A percentile compares a stretch with the other conserved stretches of the same genome.
These are phyloP conservation scores for Oryza coarctata DNA, from an alignment of 176 grass and related monocot genomes.

Conservation along the genomic window DNA sequence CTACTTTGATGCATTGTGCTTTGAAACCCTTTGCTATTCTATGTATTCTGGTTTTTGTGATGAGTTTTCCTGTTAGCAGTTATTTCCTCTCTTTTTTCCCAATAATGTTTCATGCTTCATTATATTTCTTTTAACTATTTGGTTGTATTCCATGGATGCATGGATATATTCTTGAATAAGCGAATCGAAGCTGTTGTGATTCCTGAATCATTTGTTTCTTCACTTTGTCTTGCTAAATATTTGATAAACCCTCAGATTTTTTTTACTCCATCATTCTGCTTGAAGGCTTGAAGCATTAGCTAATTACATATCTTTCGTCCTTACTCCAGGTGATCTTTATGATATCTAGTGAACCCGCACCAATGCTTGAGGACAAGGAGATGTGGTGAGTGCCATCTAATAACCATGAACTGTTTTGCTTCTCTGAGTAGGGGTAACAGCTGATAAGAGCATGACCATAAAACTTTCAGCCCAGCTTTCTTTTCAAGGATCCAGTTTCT, in stretches of 20 bases:
- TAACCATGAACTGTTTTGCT: conserved; percentile 16
- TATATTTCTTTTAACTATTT: neutral
- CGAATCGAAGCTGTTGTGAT: neutral
- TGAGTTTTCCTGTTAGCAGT: conserved; percentile 6
- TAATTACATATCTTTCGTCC: neutral
- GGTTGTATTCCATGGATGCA: neutral
- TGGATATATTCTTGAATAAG: neutral
- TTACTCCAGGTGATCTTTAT: conserved; percentile 89
- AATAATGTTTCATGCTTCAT: neutral
- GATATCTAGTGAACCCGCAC: conserved; percentile 98
- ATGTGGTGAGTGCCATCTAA: conserved; percentile 66
- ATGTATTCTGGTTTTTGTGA: neutral
- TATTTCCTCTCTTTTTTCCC: conserved; percentile 16
- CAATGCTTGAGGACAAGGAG: conserved; percentile 99
- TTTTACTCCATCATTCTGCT: conserved; percentile 14
- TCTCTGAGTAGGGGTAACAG: neutral
- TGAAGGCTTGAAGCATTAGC: neutral
- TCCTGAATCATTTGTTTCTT: conserved; percentile 19
- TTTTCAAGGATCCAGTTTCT: neutral
- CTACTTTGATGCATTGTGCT: conserved; percentile 25
- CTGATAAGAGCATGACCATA: conserved; percentile 3
- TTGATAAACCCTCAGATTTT: neutral
- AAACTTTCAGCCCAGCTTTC: neutral
- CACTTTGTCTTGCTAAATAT: neutral
- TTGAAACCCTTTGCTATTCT: neutral